Conservation (phyloP, 140 eudicot species). For the Senecio squalidus region DNA sequence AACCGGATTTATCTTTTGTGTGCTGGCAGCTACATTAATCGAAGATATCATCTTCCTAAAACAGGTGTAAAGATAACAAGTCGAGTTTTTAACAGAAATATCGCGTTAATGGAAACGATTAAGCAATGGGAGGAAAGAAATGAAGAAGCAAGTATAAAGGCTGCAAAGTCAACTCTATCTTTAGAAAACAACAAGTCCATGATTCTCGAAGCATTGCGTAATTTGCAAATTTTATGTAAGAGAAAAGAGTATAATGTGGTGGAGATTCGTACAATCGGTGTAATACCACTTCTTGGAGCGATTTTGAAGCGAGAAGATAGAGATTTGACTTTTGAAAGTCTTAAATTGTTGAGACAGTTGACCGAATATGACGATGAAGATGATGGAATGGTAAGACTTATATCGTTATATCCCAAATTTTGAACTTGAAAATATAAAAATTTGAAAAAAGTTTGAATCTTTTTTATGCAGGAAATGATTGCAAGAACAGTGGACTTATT, state of each 20-base stretch:
- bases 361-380: constrained; percentile 52
- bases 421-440: background rate
- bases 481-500: constrained; percentile 36
- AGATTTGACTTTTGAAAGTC: constrained; percentile 35
- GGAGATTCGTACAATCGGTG: constrained; percentile 41
- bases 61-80: constrained; percentile 45
- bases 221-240: constrained; percentile 40
- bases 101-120: constrained; percentile 55
- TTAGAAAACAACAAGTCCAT: constrained; percentile 32
- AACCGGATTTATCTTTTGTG: too few species aligned
- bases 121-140: constrained; percentile 73
- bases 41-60: constrained; percentile 48
- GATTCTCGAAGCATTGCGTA: constrained; percentile 56
- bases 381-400: constrained; percentile 42
- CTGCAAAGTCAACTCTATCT: constrained; percentile 47
- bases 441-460: background rate
- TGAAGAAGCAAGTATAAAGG: constrained; percentile 54
- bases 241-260: constrained; percentile 32
- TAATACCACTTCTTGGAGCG: constrained; percentile 48
- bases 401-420: constrained; percentile 16
- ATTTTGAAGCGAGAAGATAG: constrained; percentile 42
- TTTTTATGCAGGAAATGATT: constrained; percentile 49
- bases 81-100: constrained; percentile 36
- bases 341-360: constrained; percentile 37
- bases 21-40: too few species aligned